These are phyloP conservation scores for Dimocarpus longan DNA, from an alignment of 345 rosid genomes.

Conservation along the genomic window DNA sequence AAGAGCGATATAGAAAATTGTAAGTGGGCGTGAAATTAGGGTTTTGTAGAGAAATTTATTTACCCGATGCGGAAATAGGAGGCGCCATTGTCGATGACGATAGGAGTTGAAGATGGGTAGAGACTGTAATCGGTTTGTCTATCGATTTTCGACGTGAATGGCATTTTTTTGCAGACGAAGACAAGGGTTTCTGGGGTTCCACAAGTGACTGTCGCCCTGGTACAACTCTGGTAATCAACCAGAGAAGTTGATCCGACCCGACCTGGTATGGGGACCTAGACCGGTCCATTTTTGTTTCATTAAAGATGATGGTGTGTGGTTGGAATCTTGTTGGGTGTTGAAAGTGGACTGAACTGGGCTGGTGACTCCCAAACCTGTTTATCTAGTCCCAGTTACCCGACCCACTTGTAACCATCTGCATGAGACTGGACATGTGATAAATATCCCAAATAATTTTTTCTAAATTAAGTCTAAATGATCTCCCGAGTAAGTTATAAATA, in stretches of 20 bases:
- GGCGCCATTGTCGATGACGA: conserved; percentile 98
- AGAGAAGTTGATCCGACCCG: neutral
- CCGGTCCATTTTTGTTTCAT: neutral
- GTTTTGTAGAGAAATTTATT: conserved; percentile 32
- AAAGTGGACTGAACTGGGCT: neutral
- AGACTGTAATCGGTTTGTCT: conserved; percentile 77
- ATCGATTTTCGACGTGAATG: conserved; percentile 55
- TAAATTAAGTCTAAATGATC: too few relatives aligned
- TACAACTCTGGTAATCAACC: neutral
- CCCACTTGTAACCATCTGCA: neutral
- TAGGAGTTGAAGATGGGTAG: conserved; percentile 71
- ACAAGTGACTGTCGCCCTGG: neutral
- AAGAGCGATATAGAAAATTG: neutral
- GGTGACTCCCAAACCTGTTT: neutral
- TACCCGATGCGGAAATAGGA: conserved; percentile 97
- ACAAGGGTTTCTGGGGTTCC: conserved; percentile 6
- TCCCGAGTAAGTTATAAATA: too few relatives aligned
- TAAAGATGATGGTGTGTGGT: neutral
- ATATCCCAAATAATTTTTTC: too few relatives aligned
- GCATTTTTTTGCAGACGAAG: conserved; percentile 37
- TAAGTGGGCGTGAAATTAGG: conserved; percentile 24
- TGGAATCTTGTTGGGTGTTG: neutral
- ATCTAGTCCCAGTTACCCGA: neutral
- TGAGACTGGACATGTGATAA: too few relatives aligned
- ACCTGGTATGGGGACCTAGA: neutral